Evolutionary conservation across 148 eudicot species (phyloP).

Genomic region (Rhododendron mucronatum): DNA sequence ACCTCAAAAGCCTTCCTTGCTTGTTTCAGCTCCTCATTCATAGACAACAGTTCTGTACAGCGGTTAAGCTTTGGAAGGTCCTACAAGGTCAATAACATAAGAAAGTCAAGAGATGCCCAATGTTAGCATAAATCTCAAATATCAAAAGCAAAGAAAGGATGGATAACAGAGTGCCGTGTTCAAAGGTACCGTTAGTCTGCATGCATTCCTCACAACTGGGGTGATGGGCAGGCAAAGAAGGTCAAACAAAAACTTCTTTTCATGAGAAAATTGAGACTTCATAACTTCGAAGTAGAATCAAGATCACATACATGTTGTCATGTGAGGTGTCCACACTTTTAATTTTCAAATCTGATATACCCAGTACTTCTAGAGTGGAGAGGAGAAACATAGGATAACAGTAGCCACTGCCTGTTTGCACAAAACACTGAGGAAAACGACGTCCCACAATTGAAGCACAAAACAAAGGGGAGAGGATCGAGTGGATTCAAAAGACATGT

Average conservation of each 20-base stretch:
- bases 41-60: conserved; percentile 69
- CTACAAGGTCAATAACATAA: conserved; percentile 24
- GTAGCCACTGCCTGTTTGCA: background rate
- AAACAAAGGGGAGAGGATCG: background rate
- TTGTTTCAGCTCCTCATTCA: conserved; percentile 97
- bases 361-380: background rate
- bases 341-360: background rate
- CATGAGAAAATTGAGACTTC: background rate
- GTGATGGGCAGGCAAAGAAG: background rate
- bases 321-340: background rate
- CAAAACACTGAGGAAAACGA: background rate
- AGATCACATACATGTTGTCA: background rate
- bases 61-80: conserved; percentile 87
- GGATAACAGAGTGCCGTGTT: background rate
- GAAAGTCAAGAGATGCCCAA: background rate
- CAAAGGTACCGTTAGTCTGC: background rate
- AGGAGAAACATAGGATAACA: background rate
- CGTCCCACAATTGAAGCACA: background rate
- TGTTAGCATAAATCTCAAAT: background rate
- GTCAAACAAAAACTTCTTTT: background rate
- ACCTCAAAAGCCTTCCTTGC: conserved; percentile 93
- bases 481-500: background rate
- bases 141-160: background rate
- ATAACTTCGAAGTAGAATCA: background rate
- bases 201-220: background rate